A percentile compares a stretch with the other conserved stretches of the same genome.
These are phyloP conservation scores for Cyberlindnera saturnus DNA, from an alignment of 805 yeast genomes.

Conservation along the genomic window DNA sequence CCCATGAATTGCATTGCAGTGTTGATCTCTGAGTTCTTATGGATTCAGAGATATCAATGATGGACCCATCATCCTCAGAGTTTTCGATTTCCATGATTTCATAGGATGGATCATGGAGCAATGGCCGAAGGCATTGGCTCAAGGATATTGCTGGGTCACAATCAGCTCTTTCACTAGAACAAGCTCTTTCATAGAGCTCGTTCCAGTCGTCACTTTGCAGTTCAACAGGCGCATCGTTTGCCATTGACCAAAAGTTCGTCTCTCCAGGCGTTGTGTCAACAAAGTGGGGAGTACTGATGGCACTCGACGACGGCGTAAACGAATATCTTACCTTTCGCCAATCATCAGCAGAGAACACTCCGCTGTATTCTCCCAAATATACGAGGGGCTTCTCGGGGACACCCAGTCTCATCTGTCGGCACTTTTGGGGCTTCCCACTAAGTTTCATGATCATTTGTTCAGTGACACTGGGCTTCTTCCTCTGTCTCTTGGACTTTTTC, in stretches of 20 bases:
- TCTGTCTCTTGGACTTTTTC: neutral
- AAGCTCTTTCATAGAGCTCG: neutral
- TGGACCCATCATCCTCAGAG: neutral
- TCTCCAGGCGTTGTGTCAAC: no score
- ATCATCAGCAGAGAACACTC: constrained; percentile 5
- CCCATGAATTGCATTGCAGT: no score
- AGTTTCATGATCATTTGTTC: constrained; percentile 11
- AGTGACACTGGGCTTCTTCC: constrained; percentile 2
- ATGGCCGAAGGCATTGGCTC: no score
- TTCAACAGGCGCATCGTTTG: neutral
- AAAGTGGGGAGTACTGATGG: no score
- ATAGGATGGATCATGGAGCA: neutral
- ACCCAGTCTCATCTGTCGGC: constrained; percentile 1
- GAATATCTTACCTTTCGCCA: constrained; percentile 2
- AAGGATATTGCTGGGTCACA: no score
- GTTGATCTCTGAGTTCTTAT: no score
- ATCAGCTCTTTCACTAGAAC: no score
- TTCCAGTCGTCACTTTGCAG: neutral
- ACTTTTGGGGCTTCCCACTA: constrained; percentile 12
- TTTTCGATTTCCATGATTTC: neutral
- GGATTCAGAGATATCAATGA: neutral
- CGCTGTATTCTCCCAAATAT: neutral
- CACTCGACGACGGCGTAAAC: neutral
- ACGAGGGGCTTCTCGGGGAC: neutral
- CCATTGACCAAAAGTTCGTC: neutral